A percentile compares a stretch with the other conserved stretches of the same genome.
phyloP scores from a whole-genome alignment of 805 yeast genomes.

The Lipomyces starkeyi region DNA sequence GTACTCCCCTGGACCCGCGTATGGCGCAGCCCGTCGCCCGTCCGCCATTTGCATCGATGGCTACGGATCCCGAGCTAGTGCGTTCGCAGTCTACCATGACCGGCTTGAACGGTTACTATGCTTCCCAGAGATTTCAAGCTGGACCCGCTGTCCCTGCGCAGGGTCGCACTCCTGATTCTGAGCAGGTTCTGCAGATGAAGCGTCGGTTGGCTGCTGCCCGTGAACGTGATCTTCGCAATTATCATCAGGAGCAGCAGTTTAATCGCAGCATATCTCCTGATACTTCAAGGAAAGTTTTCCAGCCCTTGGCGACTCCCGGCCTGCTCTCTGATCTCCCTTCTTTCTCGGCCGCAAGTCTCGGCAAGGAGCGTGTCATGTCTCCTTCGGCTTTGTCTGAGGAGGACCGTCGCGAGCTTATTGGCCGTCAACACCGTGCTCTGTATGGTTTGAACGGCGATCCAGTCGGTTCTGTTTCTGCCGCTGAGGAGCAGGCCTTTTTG shows the following conservation, averaged over 20 bases:
- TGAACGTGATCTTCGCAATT: conserved; percentile 39
- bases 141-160: conserved; percentile 22
- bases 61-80: conserved; percentile 32
- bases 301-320: conserved; percentile 20
- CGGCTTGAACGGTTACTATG: conserved; percentile 27
- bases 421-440: conserved; percentile 38
- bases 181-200: conserved; percentile 38
- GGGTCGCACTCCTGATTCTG: conserved; percentile 28
- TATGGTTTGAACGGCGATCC: conserved; percentile 29
- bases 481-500: conserved; percentile 29
- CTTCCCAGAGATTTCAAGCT: conserved; percentile 34
- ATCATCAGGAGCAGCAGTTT: conserved; percentile 40
- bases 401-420: conserved; percentile 36
- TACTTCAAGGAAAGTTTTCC: conserved; percentile 30
- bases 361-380: conserved; percentile 36
- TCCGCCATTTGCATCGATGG: conserved; percentile 25
- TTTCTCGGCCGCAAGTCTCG: conserved; percentile 18
- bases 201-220: conserved; percentile 39
- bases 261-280: conserved; percentile 38
- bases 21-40: conserved; percentile 36
- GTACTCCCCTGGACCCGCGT: conserved; percentile 35
- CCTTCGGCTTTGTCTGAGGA: conserved; percentile 37
- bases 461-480: conserved; percentile 1
- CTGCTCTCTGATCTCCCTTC: conserved; percentile 30
- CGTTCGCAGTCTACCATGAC: conserved; percentile 38